Percentiles rank a stretch among this genome's conserved stretches.
Evolutionary conservation across 1,284 basidiomycete species (phyloP).

Genomic region (Schizophyllum amplum): DNA sequence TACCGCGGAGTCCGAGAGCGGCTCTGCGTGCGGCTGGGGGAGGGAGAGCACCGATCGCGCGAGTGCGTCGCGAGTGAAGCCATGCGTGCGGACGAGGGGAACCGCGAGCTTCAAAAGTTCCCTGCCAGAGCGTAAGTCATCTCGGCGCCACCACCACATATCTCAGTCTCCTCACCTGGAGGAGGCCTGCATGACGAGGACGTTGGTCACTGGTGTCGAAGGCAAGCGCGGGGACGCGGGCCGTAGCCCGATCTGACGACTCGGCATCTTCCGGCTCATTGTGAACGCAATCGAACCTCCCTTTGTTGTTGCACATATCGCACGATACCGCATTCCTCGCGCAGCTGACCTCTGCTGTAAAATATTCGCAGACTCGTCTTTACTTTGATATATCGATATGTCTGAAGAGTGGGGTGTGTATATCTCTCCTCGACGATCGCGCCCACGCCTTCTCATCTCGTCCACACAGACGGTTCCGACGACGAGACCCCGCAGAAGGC

Average conservation of each 20-base stretch:
- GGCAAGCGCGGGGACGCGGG: background rate
- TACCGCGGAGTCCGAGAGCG: constrained; percentile 63
- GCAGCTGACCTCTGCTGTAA: background rate
- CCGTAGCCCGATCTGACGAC: background rate
- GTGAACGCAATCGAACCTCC: background rate
- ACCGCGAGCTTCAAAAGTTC: constrained; percentile 49
- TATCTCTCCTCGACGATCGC: constrained; percentile 5
- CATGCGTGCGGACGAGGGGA: constrained; percentile 53
- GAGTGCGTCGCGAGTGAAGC: constrained; percentile 67
- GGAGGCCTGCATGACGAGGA: background rate
- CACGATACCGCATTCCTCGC: background rate
- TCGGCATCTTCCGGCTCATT: background rate
- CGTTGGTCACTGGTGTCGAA: background rate
- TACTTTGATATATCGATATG: too few species aligned
- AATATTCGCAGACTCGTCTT: background rate
- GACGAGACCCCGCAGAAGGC: constrained; percentile 36
- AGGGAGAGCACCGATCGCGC: constrained; percentile 52
- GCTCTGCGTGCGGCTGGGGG: constrained; percentile 37
- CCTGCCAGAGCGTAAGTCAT: background rate
- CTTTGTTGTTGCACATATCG: background rate
- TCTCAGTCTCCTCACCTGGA: background rate
- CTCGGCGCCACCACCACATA: background rate
- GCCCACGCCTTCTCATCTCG: constrained; percentile 1
- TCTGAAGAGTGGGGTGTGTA: constrained; percentile 23
- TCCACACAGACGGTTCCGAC: constrained; percentile 28